Percentiles rank a stretch among this genome's conserved stretches.
phyloP scores from a whole-genome alignment of 148 eudicot species.

The Cornus florida region DNA sequence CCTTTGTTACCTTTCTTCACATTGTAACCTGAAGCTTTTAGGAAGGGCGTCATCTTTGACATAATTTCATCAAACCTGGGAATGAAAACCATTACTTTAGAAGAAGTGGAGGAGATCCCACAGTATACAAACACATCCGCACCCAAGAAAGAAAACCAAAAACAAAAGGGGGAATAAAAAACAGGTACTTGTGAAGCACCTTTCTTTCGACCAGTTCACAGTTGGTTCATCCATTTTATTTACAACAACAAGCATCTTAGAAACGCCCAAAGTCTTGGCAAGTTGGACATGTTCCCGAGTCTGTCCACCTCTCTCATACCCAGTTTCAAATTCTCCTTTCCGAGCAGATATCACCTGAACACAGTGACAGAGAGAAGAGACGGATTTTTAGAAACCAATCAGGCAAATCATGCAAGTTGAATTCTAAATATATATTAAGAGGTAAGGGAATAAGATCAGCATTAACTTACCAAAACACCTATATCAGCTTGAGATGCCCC shows the following conservation, averaged over 20 bases:
- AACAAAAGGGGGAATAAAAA: neutral
- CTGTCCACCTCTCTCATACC: conserved; percentile 97
- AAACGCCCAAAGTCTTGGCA: conserved; percentile 94
- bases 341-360: conserved; percentile 92
- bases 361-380: neutral
- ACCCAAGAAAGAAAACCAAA: neutral
- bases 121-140: neutral
- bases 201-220: conserved; percentile 90
- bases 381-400: neutral
- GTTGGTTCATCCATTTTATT: conserved; percentile 99
- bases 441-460: neutral
- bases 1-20: conserved; percentile 80
- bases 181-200: conserved; percentile 35
- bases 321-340: conserved; percentile 99
- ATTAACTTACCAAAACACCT: conserved; percentile 71
- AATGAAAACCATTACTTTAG: neutral
- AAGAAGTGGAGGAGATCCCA: neutral
- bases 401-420: neutral
- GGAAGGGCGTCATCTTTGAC: conserved; percentile 81
- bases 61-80: conserved; percentile 86
- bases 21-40: conserved; percentile 79
- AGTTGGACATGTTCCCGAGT: conserved; percentile 97
- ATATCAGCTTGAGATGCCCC: conserved; percentile 99
- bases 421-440: neutral
- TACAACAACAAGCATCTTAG: conserved; percentile 82